These are phyloP conservation scores for Vaccinium corymbosum DNA, from an alignment of 148 eudicot genomes.

Conservation along the genomic window DNA sequence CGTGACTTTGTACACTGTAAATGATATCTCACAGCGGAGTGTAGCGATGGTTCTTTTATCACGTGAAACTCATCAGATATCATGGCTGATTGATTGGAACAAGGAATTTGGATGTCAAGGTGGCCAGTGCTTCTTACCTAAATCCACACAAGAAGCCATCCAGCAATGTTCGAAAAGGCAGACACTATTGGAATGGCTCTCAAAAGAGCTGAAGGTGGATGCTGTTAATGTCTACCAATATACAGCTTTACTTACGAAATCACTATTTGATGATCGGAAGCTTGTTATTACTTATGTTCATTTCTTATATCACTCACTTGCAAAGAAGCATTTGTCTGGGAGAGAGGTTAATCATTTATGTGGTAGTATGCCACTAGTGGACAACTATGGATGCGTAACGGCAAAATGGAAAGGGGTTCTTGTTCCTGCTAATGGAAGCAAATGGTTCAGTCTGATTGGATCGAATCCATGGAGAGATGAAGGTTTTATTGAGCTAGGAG, in stretches of 20 bases:
- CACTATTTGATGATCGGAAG: background rate
- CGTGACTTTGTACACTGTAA: constrained; percentile 31
- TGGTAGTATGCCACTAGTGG: constrained; percentile 40
- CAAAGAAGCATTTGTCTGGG: constrained; percentile 11
- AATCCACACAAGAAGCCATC: constrained; percentile 21
- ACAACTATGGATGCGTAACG: constrained; percentile 31
- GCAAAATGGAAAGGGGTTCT: constrained; percentile 25
- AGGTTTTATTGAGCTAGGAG: constrained; percentile 43
- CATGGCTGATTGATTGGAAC: constrained; percentile 37
- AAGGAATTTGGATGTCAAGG: constrained; percentile 18
- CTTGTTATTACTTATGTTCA: constrained; percentile 19
- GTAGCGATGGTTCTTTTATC: constrained; percentile 13
- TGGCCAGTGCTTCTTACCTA: constrained; percentile 14
- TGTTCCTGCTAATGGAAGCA: constrained; percentile 61
- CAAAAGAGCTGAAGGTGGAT: constrained; percentile 9
- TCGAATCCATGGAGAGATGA: constrained; percentile 51
- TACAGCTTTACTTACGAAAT: constrained; percentile 1
- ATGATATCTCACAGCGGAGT: background rate
- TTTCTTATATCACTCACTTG: constrained; percentile 21
- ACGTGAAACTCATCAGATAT: background rate
- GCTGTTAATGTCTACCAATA: constrained; percentile 17
- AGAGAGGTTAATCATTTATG: constrained; percentile 21
- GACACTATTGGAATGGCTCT: constrained; percentile 26
- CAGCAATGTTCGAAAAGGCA: constrained; percentile 11
- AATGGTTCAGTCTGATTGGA: constrained; percentile 53